Conservation (phyloP, 1,284 basidiomycete genomes). For the Omphalotus olearius region DNA sequence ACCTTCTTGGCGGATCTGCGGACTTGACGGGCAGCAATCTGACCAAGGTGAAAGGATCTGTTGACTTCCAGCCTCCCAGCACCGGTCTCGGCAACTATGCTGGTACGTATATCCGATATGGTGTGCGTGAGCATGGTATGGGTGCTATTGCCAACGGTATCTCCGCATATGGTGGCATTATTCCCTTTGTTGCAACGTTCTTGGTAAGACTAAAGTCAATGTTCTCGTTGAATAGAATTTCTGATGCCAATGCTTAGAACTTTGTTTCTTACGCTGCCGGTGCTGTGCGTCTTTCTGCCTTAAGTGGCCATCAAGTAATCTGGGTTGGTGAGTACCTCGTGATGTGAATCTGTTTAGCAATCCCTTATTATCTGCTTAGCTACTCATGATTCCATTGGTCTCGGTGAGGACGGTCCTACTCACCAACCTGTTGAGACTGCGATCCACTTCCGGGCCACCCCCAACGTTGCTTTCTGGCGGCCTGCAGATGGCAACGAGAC, state of each 20-base stretch:
- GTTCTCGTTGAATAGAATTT: background rate
- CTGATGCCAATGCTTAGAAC: constrained; percentile 50
- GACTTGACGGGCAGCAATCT: constrained; percentile 93
- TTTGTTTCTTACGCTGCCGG: constrained; percentile 94
- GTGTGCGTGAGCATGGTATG: constrained; percentile 98
- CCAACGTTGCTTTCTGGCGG: constrained; percentile 90
- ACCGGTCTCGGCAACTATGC: constrained; percentile 82
- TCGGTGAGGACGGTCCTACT: constrained; percentile 94
- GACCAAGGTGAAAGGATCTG: constrained; percentile 77
- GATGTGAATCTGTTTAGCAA: constrained; percentile 9
- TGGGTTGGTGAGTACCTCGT: constrained; percentile 71
- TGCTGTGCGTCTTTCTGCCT: constrained; percentile 87
- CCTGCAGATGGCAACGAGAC: constrained; percentile 95
- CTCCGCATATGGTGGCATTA: constrained; percentile 79
- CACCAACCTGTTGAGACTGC: constrained; percentile 94
- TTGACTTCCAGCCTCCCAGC: constrained; percentile 91
- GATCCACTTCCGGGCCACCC: constrained; percentile 82
- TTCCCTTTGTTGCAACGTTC: constrained; percentile 89
- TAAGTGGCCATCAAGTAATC: constrained; percentile 87
- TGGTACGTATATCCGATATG: constrained; percentile 88
- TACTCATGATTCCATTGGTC: constrained; percentile 88
- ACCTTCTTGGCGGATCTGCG: constrained; percentile 86
- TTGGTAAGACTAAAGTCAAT: constrained; percentile 42
- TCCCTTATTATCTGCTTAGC: constrained; percentile 34
- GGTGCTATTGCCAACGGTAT: constrained; percentile 93